Evolutionary conservation across 2,329 filamentous ascomycete genomes (phyloP).

Genomic region (Exophiala xenobiotica): DNA sequence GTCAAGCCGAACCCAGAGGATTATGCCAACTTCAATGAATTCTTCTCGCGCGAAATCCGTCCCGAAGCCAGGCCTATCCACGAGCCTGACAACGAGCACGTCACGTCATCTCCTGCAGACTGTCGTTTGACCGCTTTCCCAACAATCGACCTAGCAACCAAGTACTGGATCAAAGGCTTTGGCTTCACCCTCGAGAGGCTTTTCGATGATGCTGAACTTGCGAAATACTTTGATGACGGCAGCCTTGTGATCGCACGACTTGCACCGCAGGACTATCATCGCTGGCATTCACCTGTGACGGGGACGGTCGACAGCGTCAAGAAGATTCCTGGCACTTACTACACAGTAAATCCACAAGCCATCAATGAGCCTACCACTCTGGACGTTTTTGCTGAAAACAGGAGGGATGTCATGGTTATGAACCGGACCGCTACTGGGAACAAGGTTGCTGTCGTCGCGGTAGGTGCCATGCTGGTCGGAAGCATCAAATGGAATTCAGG

Average conservation of each 20-base stretch:
- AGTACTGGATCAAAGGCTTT: constrained; percentile 46
- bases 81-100: constrained; percentile 36
- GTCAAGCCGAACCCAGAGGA: constrained; percentile 38
- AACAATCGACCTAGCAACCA: constrained; percentile 40
- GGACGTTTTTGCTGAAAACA: constrained; percentile 48
- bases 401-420: constrained; percentile 41
- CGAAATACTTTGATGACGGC: constrained; percentile 38
- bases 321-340: constrained; percentile 42
- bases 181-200: constrained; percentile 40
- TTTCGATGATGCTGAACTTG: constrained; percentile 33
- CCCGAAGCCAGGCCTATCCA: constrained; percentile 39
- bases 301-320: constrained; percentile 37
- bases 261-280: constrained; percentile 45
- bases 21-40: constrained; percentile 46
- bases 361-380: constrained; percentile 42
- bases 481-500: constrained; percentile 43
- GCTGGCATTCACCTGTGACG: constrained; percentile 41
- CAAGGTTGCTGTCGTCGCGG: constrained; percentile 40
- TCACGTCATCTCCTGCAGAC: constrained; percentile 41
- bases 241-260: constrained; percentile 41
- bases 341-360: constrained; percentile 46
- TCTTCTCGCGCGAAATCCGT: constrained; percentile 41
- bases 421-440: constrained; percentile 32
- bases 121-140: constrained; percentile 41
- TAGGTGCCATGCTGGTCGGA: constrained; percentile 47